Conservation (phyloP, 2,329 filamentous ascomycete genomes). For the Gaeumannomyces sp. region DNA sequence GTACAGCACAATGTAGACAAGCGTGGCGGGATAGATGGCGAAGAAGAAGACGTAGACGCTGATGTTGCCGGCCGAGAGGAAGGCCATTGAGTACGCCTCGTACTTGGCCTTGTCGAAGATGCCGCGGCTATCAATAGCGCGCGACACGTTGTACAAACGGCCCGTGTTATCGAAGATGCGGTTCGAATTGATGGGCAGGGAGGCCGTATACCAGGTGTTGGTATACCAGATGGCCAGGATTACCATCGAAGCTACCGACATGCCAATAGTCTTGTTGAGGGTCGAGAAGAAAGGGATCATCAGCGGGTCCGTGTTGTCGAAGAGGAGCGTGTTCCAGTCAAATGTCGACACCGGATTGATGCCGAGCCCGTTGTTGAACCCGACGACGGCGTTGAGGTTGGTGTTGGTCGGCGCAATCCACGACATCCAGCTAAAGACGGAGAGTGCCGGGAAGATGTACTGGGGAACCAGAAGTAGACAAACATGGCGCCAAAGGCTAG, state of each 20-base stretch:
- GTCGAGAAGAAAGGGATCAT: constrained; percentile 50
- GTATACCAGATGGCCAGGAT: constrained; percentile 52
- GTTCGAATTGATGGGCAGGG: constrained; percentile 47
- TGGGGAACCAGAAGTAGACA: constrained; percentile 46
- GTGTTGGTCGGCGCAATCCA: constrained; percentile 43
- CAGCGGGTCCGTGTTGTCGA: constrained; percentile 24
- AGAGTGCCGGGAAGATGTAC: constrained; percentile 39
- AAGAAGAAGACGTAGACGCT: constrained; percentile 51
- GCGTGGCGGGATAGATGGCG: constrained; percentile 44
- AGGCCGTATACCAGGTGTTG: constrained; percentile 48
- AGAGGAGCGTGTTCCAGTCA: constrained; percentile 31
- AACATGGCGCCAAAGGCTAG: constrained; percentile 40
- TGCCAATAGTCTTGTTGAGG: constrained; percentile 54
- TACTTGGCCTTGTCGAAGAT: constrained; percentile 41
- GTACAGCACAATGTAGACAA: constrained; percentile 45
- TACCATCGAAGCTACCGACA: constrained; percentile 48
- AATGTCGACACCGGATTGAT: constrained; percentile 32
- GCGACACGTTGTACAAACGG: constrained; percentile 39
- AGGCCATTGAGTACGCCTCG: constrained; percentile 44
- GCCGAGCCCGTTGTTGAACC: constrained; percentile 28
- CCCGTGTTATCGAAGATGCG: constrained; percentile 44
- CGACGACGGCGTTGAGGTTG: constrained; percentile 24
- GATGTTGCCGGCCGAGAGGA: constrained; percentile 43
- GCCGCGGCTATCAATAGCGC: constrained; percentile 34
- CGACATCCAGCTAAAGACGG: constrained; percentile 44